Evolutionary conservation across 1,284 basidiomycete species (phyloP).

Genomic region (Naganishia cerealis): DNA sequence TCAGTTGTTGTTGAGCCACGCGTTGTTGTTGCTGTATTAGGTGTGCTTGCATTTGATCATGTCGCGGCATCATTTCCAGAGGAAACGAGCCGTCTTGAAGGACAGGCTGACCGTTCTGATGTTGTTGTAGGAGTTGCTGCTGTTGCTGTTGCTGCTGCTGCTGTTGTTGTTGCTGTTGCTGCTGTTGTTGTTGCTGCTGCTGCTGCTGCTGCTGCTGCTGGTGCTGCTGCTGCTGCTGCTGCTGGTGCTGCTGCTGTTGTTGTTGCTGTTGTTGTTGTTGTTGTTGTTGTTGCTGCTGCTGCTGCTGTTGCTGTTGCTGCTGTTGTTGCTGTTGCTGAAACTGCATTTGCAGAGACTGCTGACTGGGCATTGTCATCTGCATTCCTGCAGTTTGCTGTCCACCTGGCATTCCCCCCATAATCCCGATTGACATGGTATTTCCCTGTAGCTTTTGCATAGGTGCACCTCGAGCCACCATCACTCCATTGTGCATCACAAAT

Average conservation of each 20-base stretch:
- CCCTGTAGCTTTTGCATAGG: conserved; percentile 10
- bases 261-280: neutral
- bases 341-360: conserved; percentile 15
- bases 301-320: conserved; percentile 33
- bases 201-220: conserved; percentile 20
- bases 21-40: conserved; percentile 26
- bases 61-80: neutral
- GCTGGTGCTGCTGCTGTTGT: conserved; percentile 31
- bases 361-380: neutral
- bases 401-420: neutral
- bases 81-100: neutral
- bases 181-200: conserved; percentile 34
- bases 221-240: conserved; percentile 35
- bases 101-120: neutral
- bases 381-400: neutral
- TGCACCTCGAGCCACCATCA: neutral
- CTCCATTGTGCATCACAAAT: neutral
- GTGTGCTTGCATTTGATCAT: conserved; percentile 11
- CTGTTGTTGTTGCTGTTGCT: conserved; percentile 32
- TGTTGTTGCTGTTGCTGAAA: conserved; percentile 29
- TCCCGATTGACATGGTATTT: neutral
- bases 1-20: neutral
- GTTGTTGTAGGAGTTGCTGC: neutral
- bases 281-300: conserved; percentile 32
- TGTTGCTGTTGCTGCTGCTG: neutral